Evolutionary conservation across 192 early-diverging fungal genomes (phyloP).

Genomic region (Ambispora gerdemannii): DNA sequence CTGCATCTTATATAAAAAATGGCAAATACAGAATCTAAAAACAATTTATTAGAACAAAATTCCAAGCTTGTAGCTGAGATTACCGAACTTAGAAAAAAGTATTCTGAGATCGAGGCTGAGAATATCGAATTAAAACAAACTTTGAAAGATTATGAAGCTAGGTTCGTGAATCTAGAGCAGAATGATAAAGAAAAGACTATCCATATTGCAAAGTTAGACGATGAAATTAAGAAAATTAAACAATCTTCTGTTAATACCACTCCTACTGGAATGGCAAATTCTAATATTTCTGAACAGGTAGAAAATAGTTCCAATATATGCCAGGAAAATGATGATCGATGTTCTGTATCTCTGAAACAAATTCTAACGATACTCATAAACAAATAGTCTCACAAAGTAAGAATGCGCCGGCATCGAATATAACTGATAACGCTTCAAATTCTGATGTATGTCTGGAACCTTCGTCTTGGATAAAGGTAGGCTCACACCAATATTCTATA

Average conservation of each 20-base stretch:
- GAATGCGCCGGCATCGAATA: too few species aligned
- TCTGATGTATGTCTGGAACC: too few species aligned
- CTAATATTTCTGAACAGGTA: too few species aligned
- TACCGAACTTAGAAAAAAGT: conserved; percentile 5
- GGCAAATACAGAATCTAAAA: too few species aligned
- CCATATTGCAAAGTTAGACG: background rate
- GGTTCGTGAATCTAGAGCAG: background rate
- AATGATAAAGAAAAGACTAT: background rate
- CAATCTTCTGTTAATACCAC: too few species aligned
- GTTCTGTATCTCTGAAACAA: background rate
- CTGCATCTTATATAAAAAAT: too few species aligned
- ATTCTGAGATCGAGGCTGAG: background rate
- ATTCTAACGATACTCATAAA: background rate
- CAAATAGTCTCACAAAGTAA: background rate
- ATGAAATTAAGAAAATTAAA: too few species aligned
- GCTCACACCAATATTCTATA: too few species aligned
- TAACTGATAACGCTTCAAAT: too few species aligned
- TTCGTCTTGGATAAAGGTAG: too few species aligned
- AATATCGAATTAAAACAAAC: background rate
- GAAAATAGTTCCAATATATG: background rate
- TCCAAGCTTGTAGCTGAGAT: conserved; percentile 26
- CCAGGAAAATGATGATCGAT: background rate
- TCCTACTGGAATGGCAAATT: too few species aligned
- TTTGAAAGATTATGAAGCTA: conserved; percentile 1
- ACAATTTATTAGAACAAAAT: conserved; percentile 18